A percentile compares a stretch with the other conserved stretches of the same genome.
Conservation (phyloP, 2,329 filamentous ascomycete genomes). For the Aspergillus tubingensis region DNA sequence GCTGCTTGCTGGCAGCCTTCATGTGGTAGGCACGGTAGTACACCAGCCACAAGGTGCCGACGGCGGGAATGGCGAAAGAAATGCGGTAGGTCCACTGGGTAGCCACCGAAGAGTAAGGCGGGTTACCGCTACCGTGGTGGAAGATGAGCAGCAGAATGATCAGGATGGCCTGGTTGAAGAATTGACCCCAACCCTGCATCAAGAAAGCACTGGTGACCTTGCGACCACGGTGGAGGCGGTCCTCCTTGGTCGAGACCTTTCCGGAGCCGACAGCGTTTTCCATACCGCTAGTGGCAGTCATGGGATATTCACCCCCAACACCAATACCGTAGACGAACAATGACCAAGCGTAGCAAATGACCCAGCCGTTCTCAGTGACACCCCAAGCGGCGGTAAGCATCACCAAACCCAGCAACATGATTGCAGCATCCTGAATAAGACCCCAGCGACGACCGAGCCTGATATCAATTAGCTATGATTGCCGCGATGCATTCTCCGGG, state of each 20-base stretch:
- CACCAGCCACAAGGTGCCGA: constrained; percentile 89
- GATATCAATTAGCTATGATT: constrained; percentile 12
- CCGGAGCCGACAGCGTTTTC: constrained; percentile 85
- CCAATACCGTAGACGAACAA: constrained; percentile 84
- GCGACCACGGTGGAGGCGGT: constrained; percentile 91
- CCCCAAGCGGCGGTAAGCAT: constrained; percentile 95
- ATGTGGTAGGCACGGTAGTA: constrained; percentile 97
- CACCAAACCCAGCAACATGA: constrained; percentile 91
- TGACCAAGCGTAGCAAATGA: constrained; percentile 94
- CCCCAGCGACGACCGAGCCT: constrained; percentile 92
- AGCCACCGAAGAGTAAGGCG: constrained; percentile 74
- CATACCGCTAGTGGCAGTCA: constrained; percentile 94
- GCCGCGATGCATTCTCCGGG: neutral
- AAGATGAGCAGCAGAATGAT: constrained; percentile 86
- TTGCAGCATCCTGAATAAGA: constrained; percentile 88
- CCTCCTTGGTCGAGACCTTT: constrained; percentile 84
- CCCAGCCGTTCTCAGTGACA: constrained; percentile 83
- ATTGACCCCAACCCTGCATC: constrained; percentile 98
- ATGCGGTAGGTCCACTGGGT: constrained; percentile 90
- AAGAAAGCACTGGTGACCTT: constrained; percentile 95
- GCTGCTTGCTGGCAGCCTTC: constrained; percentile 80
- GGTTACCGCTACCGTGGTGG: constrained; percentile 73
- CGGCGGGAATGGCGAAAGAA: constrained; percentile 86
- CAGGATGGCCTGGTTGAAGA: constrained; percentile 87
- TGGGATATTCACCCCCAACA: constrained; percentile 81